Base-by-base conservation (phyloP, 192 early-diverging fungal genomes). In the Radiomyces spectabilis region DNA sequence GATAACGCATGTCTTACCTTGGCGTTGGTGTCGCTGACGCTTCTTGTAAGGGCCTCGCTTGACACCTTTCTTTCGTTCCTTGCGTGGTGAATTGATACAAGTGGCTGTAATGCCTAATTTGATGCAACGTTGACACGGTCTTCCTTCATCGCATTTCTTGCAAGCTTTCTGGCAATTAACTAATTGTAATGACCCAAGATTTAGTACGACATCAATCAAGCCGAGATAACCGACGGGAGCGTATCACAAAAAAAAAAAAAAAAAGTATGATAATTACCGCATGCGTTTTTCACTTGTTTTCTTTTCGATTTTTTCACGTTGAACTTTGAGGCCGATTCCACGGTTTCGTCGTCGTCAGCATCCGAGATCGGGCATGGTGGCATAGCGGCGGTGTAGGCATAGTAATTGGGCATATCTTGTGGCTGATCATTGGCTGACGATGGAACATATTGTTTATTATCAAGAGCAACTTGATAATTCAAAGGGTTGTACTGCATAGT, bases 251-350 rank as follows among this genome's bases (percentile, higher is more conserved):
- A 44, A 35, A 15, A 18, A 44, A 10, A 48, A 15, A 5, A 21
- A 27, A 29, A 15, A 15, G 10, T 16, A 27, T 21, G 15, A n/a
- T 42, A 55, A 67, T 67, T 77, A 84, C 82, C 82, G 72, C 89
- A 92, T n/a, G 89, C 89, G 64, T 89, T 92, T 53, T 92, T 92
- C 43, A 92, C 89, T 57, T 92, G 89, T 19, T 76, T 73, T 21
- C 46, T 21, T 27, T 48, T 48, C 3, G 12, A 27, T 31, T 5
- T 48, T 35, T 35, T 35, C n/a, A n/a, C n/a, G n/a, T n/a, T n/a
- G n/a, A n/a, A n/a, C n/a, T n/a, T n/a, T n/a, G n/a, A n/a, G n/a
- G n/a, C n/a, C n/a, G n/a, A n/a, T n/a, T n/a, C n/a, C n/a, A n/a
- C n/a, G n/a, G n/a, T n/a, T n/a, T n/a, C n/a, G n/a, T n/a, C n/a